A percentile compares a stretch with the other conserved stretches of the same genome.
phyloP scores from a whole-genome alignment of 176 grass and related monocot genomes.

The Areca catechu region DNA sequence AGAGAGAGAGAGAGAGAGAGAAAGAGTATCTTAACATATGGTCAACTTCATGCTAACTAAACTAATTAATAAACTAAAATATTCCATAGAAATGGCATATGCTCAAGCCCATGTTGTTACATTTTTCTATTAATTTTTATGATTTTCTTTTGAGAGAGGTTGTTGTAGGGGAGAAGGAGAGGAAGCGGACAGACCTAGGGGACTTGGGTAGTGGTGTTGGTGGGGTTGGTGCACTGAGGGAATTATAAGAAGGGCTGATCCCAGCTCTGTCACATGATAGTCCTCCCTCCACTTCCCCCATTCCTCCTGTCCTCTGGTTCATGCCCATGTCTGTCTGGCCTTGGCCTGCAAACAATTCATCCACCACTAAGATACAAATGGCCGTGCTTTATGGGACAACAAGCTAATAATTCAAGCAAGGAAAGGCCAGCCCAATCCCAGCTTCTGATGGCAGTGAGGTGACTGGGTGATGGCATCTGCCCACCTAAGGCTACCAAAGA shows the following conservation, averaged over 20 bases:
- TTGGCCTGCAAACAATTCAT: slow-evolving; percentile 13
- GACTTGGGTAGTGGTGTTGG: slow-evolving; percentile 22
- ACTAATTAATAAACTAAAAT: too few relatives aligned
- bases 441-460: slow-evolving; percentile 22
- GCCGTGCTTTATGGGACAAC: slow-evolving; percentile 1
- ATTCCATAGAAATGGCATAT: too few relatives aligned
- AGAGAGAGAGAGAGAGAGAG: too few relatives aligned
- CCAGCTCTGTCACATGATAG: slow-evolving; percentile 19
- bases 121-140: not conserved
- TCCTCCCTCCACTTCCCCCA: slow-evolving; percentile 15
- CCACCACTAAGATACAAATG: slow-evolving; percentile 9
- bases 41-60: too few relatives aligned
- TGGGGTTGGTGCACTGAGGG: slow-evolving; percentile 19
- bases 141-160: too few relatives aligned
- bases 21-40: too few relatives aligned
- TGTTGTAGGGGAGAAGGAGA: not conserved
- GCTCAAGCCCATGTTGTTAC: not conserved
- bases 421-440: slow-evolving; percentile 11
- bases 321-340: slow-evolving; percentile 23
- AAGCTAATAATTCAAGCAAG: slow-evolving; percentile 10
- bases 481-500: not conserved
- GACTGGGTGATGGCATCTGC: slow-evolving; percentile 9
- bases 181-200: slow-evolving; percentile 25
- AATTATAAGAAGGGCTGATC: slow-evolving; percentile 22
- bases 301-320: slow-evolving; percentile 6